A percentile compares a stretch with the other conserved stretches of the same genome.
phyloP scores from a whole-genome alignment of 805 yeast genomes.

The Yarrowia deformans region DNA sequence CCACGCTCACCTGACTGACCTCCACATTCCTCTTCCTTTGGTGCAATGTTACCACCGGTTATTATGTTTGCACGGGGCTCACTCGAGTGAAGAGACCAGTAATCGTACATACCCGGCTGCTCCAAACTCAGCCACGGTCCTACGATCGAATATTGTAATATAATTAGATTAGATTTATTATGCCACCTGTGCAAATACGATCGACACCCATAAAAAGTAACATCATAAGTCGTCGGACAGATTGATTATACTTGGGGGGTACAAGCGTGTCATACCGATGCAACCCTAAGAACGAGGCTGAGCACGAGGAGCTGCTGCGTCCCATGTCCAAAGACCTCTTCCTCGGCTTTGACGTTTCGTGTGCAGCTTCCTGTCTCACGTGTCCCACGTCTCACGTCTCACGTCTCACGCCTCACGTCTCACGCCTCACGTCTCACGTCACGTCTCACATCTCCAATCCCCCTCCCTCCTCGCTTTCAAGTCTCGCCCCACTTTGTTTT shows the following conservation, averaged over 20 bases:
- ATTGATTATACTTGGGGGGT: background rate
- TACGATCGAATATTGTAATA: no score
- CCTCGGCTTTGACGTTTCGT: background rate
- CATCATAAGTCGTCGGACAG: background rate
- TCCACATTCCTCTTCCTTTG: no score
- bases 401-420: constrained; percentile 4
- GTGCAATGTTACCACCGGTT: no score
- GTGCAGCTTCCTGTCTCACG: background rate
- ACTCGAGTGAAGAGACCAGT: no score
- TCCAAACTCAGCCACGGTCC: no score
- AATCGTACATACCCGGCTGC: no score
- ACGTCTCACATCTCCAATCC: constrained; percentile 13
- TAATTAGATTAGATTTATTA: constrained; percentile 14
- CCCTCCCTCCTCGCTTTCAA: no score
- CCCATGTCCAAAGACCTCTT: no score
- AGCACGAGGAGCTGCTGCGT: background rate
- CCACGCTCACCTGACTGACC: no score
- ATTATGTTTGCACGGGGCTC: no score
- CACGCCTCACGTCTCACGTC: background rate
- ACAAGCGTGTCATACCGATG: background rate
- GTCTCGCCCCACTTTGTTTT: background rate
- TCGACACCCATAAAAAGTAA: background rate
- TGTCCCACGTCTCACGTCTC: background rate
- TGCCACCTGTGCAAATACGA: constrained; percentile 26
- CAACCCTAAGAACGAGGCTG: constrained; percentile 19